phyloP scores from a whole-genome alignment of 1,139 yeast species.

The Meyerozyma athensensis region DNA sequence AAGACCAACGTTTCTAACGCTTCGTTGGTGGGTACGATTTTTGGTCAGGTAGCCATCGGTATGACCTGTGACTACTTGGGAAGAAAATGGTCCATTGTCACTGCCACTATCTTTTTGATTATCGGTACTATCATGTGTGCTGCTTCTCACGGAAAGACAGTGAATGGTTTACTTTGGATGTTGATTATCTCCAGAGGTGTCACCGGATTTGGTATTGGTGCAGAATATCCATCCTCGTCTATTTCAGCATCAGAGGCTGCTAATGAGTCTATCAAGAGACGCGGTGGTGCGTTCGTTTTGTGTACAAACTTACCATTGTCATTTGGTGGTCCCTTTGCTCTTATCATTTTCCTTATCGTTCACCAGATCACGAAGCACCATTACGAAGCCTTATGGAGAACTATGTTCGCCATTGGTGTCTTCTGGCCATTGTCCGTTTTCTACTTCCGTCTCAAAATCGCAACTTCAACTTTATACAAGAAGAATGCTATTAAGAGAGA shows the following conservation, averaged over 20 bases:
- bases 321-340: slow-evolving; percentile 76
- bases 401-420: slow-evolving; percentile 69
- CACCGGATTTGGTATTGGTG: slow-evolving; percentile 74
- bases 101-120: slow-evolving; percentile 50
- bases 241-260: slow-evolving; percentile 72
- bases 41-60: slow-evolving; percentile 56
- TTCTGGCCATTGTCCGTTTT: slow-evolving; percentile 72
- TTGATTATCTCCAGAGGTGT: slow-evolving; percentile 61
- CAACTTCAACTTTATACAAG: slow-evolving; percentile 56
- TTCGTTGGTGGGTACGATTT: slow-evolving; percentile 51
- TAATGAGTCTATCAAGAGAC: slow-evolving; percentile 52
- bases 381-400: slow-evolving; percentile 63
- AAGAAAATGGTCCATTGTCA: slow-evolving; percentile 53
- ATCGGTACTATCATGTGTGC: slow-evolving; percentile 53
- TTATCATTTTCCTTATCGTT: slow-evolving; percentile 62
- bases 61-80: slow-evolving; percentile 53
- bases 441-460: slow-evolving; percentile 67
- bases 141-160: slow-evolving; percentile 51
- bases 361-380: slow-evolving; percentile 52
- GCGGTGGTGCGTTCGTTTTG: slow-evolving; percentile 62
- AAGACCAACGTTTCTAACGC: slow-evolving; percentile 58
- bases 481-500: slow-evolving; percentile 45
- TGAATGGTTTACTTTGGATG: slow-evolving; percentile 69
- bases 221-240: slow-evolving; percentile 70
- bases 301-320: slow-evolving; percentile 71